Conservation (phyloP, 2,329 filamentous ascomycete species). For the Achaetomium macrosporum region DNA sequence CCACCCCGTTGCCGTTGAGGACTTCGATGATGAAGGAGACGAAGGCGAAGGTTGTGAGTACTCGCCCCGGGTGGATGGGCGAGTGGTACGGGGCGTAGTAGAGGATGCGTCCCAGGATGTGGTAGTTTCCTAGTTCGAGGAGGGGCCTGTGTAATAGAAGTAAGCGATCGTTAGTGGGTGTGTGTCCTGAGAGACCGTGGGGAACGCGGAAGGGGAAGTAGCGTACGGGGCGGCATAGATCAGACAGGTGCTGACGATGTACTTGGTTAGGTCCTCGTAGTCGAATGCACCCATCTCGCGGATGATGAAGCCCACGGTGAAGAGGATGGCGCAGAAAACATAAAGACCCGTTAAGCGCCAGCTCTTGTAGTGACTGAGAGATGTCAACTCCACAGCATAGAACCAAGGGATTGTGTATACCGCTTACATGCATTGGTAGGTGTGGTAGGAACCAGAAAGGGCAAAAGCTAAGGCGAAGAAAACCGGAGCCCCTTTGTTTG, state of each 20-base stretch:
- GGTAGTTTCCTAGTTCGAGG: conserved; percentile 51
- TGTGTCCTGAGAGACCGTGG: neutral
- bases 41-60: conserved; percentile 36
- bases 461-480: conserved; percentile 42
- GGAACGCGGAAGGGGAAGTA: neutral
- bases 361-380: conserved; percentile 39
- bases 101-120: conserved; percentile 51
- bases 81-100: conserved; percentile 51
- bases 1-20: conserved; percentile 37
- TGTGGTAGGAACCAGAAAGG: conserved; percentile 33
- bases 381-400: neutral
- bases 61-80: conserved; percentile 37
- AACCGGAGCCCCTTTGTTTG: conserved; percentile 42
- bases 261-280: conserved; percentile 36
- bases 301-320: conserved; percentile 46
- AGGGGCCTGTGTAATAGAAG: conserved; percentile 26
- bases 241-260: conserved; percentile 36
- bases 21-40: conserved; percentile 22
- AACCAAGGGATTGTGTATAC: neutral
- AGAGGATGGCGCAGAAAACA: conserved; percentile 41
- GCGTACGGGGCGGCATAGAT: conserved; percentile 33
- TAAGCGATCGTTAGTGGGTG: conserved; percentile 26
- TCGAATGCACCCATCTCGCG: conserved; percentile 43
- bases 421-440: conserved; percentile 44
- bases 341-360: conserved; percentile 46